Conservation (phyloP, 768 basidiomycete species). For the Chlorophyllum brunneum region DNA sequence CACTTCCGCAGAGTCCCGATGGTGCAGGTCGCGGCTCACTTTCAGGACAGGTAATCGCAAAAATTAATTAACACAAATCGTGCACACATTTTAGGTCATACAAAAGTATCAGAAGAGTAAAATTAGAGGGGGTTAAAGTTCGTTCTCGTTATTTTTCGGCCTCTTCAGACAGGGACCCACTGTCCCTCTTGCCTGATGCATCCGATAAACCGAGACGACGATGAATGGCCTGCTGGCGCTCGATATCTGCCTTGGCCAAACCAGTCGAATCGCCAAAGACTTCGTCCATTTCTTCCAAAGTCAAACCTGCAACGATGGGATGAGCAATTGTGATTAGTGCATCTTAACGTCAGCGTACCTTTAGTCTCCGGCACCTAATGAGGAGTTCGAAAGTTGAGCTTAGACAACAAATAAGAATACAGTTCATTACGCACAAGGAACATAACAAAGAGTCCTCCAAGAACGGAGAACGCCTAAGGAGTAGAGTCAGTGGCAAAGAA, state of each 20-base stretch:
- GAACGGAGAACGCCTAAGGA: slow-evolving; percentile 54
- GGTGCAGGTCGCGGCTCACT: not conserved
- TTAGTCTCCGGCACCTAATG: slow-evolving; percentile 70
- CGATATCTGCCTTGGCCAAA: slow-evolving; percentile 53
- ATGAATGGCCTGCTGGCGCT: slow-evolving; percentile 45
- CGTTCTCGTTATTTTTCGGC: not conserved
- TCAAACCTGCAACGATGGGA: slow-evolving; percentile 33
- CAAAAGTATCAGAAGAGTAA: not conserved
- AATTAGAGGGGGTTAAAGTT: too few relatives aligned
- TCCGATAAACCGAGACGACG: slow-evolving; percentile 56
- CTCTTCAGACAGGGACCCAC: slow-evolving; percentile 10
- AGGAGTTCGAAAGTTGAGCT: not conserved
- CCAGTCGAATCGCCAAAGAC: slow-evolving; percentile 60
- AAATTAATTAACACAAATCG: too few relatives aligned
- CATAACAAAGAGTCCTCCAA: slow-evolving; percentile 64
- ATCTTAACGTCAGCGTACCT: slow-evolving; percentile 31
- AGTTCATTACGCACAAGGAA: slow-evolving; percentile 46
- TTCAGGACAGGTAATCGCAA: not conserved
- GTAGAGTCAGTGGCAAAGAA: slow-evolving; percentile 1
- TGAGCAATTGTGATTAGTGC: not conserved
- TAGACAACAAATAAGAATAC: not conserved
- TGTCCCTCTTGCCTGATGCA: slow-evolving; percentile 19
- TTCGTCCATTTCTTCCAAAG: slow-evolving; percentile 77
- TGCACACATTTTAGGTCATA: not conserved
- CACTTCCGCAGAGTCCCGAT: slow-evolving; percentile 30